These are phyloP conservation scores for Saussurea involucrata DNA, from an alignment of 129 eudicot species.

Conservation along the genomic window DNA sequence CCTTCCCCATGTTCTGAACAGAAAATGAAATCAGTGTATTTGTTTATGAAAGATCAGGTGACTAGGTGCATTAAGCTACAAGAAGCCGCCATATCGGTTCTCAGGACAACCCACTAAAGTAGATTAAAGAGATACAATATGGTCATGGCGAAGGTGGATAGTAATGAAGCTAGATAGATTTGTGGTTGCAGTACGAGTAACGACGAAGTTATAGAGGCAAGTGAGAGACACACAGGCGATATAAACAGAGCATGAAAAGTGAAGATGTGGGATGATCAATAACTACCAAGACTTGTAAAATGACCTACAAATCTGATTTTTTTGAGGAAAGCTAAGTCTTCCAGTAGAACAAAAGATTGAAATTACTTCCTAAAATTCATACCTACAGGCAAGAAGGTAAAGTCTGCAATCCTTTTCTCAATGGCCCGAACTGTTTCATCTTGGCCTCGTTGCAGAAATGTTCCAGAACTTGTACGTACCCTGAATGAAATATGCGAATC, in stretches of 20 bases:
- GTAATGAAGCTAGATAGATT: background rate
- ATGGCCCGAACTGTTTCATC: conserved; percentile 66
- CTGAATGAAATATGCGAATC: conserved; percentile 35
- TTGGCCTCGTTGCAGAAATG: conserved; percentile 79
- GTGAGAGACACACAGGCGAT: background rate
- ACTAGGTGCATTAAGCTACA: background rate
- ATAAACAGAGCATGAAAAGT: background rate
- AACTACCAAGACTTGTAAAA: background rate
- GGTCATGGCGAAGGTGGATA: background rate
- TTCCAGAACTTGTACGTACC: conserved; percentile 90
- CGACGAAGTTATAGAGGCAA: too few species aligned
- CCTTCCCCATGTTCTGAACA: conserved; percentile 86
- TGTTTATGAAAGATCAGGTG: background rate
- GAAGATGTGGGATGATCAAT: background rate
- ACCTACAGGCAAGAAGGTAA: conserved; percentile 88
- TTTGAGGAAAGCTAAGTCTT: background rate
- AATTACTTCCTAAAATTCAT: conserved; percentile 26
- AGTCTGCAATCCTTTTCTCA: conserved; percentile 92
- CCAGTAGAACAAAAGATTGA: background rate
- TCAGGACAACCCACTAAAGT: background rate
- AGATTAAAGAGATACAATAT: background rate
- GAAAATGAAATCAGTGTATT: background rate
- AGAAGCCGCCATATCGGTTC: background rate
- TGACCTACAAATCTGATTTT: background rate
- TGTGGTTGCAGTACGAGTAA: background rate